Evolutionary conservation across 768 basidiomycete genomes (phyloP).

Genomic region (Rhizopogon salebrosus): DNA sequence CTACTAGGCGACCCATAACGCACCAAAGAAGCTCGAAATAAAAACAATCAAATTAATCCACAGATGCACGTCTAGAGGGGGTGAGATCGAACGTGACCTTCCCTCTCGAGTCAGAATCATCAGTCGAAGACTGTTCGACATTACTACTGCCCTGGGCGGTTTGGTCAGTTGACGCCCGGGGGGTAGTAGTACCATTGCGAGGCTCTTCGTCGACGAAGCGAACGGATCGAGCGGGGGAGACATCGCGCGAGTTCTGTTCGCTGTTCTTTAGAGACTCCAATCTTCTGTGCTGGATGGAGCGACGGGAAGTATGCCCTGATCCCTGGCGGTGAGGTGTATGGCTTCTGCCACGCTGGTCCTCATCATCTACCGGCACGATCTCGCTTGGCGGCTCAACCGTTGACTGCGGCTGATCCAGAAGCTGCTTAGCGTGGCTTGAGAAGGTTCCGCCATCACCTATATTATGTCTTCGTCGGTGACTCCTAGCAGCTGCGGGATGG

Average conservation of each 20-base stretch:
- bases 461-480: conserved; percentile 9
- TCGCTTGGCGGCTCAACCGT: neutral
- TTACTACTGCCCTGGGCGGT: conserved; percentile 13
- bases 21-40: neutral
- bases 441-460: conserved; percentile 9
- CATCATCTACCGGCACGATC: conserved; percentile 1
- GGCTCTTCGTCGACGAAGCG: conserved; percentile 39
- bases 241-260: conserved; percentile 28
- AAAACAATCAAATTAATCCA: neutral
- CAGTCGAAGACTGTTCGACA: conserved; percentile 5
- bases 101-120: conserved; percentile 12
- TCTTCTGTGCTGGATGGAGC: conserved; percentile 23
- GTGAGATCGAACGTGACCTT: conserved; percentile 16
- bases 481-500: conserved; percentile 6
- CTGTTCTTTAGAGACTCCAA: conserved; percentile 22
- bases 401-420: neutral
- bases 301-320: conserved; percentile 10
- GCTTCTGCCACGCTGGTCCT: conserved; percentile 21
- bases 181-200: conserved; percentile 16
- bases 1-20: neutral
- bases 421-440: conserved; percentile 4
- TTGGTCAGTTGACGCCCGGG: conserved; percentile 14
- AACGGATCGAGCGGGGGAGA: conserved; percentile 43
- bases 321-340: conserved; percentile 8
- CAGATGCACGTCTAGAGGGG: conserved; percentile 3